Evolutionary conservation across 306 rosid genomes (phyloP).

Genomic region (Prunus salicina): DNA sequence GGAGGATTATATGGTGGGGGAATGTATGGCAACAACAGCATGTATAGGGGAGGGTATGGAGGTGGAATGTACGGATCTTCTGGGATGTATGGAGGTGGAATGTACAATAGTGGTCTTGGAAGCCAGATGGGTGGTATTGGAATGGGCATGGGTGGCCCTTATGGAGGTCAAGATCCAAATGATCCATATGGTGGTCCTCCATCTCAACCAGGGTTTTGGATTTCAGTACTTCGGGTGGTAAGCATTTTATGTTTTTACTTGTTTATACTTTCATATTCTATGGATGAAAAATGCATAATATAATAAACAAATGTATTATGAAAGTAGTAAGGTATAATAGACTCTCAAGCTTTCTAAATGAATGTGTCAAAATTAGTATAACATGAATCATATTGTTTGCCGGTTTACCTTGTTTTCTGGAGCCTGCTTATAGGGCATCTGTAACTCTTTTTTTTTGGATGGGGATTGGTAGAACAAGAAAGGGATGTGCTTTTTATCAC

Average conservation of each 20-base stretch:
- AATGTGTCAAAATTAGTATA: background rate
- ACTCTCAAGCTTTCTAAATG: background rate
- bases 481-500: background rate
- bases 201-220: conserved; percentile 95
- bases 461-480: background rate
- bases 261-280: conserved; percentile 7
- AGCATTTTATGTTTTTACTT: conserved; percentile 29
- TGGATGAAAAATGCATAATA: conserved; percentile 15
- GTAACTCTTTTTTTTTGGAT: background rate
- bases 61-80: conserved; percentile 79
- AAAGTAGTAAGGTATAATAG: background rate
- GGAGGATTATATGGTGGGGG: conserved; percentile 83
- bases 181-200: conserved; percentile 83
- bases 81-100: conserved; percentile 91
- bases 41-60: conserved; percentile 69
- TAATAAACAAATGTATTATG: background rate
- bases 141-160: conserved; percentile 85
- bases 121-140: conserved; percentile 88
- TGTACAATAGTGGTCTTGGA: conserved; percentile 76
- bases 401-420: background rate
- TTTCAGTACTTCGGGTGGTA: conserved; percentile 83
- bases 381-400: background rate
- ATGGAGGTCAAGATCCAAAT: conserved; percentile 93
- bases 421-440: background rate
- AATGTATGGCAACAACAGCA: conserved; percentile 73